These are phyloP conservation scores for Fusarium sarcochroum DNA, from an alignment of 2,329 filamentous ascomycete species.

Conservation along the genomic window DNA sequence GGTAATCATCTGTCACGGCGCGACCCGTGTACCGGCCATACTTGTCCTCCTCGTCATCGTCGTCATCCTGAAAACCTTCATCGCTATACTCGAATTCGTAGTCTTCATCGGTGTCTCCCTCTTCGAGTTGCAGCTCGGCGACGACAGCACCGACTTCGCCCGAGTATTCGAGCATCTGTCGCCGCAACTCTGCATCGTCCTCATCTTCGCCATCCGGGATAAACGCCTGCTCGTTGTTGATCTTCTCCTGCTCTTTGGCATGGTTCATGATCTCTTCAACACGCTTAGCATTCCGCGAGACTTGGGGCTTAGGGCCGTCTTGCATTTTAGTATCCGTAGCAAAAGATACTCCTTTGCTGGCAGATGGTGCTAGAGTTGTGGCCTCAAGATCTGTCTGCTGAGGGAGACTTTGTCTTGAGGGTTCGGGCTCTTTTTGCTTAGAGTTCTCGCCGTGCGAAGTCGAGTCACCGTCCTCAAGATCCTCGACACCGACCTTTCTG, in stretches of 20 bases:
- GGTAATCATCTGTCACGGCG: slow-evolving; percentile 80
- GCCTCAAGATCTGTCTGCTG: slow-evolving; percentile 9
- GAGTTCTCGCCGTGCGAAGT: slow-evolving; percentile 8
- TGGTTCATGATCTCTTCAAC: slow-evolving; percentile 70
- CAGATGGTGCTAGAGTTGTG: slow-evolving; percentile 16
- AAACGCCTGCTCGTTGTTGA: slow-evolving; percentile 62
- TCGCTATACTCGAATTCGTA: slow-evolving; percentile 70
- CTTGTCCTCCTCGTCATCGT: slow-evolving; percentile 67
- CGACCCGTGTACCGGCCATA: slow-evolving; percentile 79
- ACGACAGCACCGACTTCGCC: slow-evolving; percentile 93
- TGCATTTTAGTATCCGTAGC: slow-evolving; percentile 69
- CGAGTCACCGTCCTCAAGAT: slow-evolving; percentile 51
- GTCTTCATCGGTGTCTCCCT: slow-evolving; percentile 69
- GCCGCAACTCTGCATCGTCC: slow-evolving; percentile 84
- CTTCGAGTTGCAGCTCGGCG: slow-evolving; percentile 88
- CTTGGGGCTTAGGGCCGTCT: slow-evolving; percentile 53
- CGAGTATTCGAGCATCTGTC: slow-evolving; percentile 93
- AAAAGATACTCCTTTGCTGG: slow-evolving; percentile 75
- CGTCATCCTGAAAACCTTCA: slow-evolving; percentile 66
- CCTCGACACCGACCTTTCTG: slow-evolving; percentile 79
- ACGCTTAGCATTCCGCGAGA: slow-evolving; percentile 60
- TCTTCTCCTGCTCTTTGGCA: slow-evolving; percentile 68
- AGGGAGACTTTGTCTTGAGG: slow-evolving; percentile 2
- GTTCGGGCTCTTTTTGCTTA: slow-evolving; percentile 7
- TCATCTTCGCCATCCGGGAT: slow-evolving; percentile 81